Evolutionary conservation across 257 asterid species (phyloP), one percentile per base, ranked within the genome.

Genomic region (Penstemon barbatus): DNA sequence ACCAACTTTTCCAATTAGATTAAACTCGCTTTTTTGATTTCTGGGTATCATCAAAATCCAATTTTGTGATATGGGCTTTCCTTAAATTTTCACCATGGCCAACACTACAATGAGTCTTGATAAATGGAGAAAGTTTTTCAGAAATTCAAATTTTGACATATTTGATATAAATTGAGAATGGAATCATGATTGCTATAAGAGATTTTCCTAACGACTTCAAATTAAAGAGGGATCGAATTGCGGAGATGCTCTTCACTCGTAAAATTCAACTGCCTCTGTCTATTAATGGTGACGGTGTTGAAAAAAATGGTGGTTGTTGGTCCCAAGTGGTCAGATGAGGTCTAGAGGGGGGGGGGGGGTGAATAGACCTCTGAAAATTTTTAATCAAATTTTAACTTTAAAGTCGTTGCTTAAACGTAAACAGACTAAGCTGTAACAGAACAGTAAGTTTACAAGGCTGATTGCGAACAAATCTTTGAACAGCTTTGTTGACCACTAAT

Each of bases 101-200:
- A 71, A 56, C 49, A 64, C 49, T 70, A 53, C 57, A 3, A 15
- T 25, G 58, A 74, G 70, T 38, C 64, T 83, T 3, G 88, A 82
- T 33, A 73, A 73, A 57, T 86, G 86, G 87, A 79, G 87, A 75
- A 76, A 68, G n/a, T 86, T 75, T 78, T 81, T 86, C 76, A 41
- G 73, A 60, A 53, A 44, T 38, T 70, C 79, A 5, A 57, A 68
- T 68, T 72, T 64, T 0, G 74, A 80, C 46, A 80, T 86, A 3
- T 84, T 80, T 43, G 66, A 59, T 18, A 51, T 84, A 41, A 81
- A 15, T 86, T 39, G 81, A 86, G 63, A 71, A 78, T 62, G 87
- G 83, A 25, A 56, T 84, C 39, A 79, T 74, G 77, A 73, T 86
- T 36, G 89, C 86, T n/a, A 81, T 79, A 3, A 25, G 70, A 19